Base-by-base conservation (phyloP, 1,284 basidiomycete species). In the Stygiomarasmius scandens region DNA sequence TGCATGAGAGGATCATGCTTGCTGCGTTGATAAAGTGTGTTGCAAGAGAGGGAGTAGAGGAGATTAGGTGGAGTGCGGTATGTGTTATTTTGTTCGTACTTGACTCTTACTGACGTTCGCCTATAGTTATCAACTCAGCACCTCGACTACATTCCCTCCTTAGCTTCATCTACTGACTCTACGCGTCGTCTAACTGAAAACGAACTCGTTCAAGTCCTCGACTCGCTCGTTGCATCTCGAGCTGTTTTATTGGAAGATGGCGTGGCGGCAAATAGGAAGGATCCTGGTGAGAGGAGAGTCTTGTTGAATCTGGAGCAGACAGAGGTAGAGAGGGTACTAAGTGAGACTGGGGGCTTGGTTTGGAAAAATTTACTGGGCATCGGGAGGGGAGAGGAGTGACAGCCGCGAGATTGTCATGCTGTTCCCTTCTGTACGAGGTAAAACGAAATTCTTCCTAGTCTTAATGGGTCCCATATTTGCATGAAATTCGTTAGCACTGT, bases 1-100 rank as follows among this genome's bases (percentile, higher is more conserved):
- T 94, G 57, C 93, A 96, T 67, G 93, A 96, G 68, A 87, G 92
- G 46, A 81, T 96, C 44, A 89, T 97, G 86, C 79, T 98, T n/a
- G 88, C 93, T 8, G 87, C 94, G 0, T 73, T 98, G 38, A 78
- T 97, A 20, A 89, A 90, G 63, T 95, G 92, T 67, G 82, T 94
- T 44, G 86, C 89, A 67, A 81, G 91, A 41, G 88, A 92, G 60
- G 96, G 96, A 22, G 82, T 98, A 1, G 87, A 93, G 48, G 93
- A 96, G 73, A 88, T 96, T 52, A 83, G 84, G 63, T 93, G 93
- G 89, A 81, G 81, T 19, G 91, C 94, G 61, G 89, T 96, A 55
- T 58, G 78, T 72, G 51, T 20, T 14, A n/a, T n/a, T n/a, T n/a
- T n/a, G n/a, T n/a, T n/a, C n/a, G n/a, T n/a, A n/a, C n/a, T n/a